Base-by-base conservation (phyloP, 2,329 filamentous ascomycete species). In the Colletotrichum tanaceti region DNA sequence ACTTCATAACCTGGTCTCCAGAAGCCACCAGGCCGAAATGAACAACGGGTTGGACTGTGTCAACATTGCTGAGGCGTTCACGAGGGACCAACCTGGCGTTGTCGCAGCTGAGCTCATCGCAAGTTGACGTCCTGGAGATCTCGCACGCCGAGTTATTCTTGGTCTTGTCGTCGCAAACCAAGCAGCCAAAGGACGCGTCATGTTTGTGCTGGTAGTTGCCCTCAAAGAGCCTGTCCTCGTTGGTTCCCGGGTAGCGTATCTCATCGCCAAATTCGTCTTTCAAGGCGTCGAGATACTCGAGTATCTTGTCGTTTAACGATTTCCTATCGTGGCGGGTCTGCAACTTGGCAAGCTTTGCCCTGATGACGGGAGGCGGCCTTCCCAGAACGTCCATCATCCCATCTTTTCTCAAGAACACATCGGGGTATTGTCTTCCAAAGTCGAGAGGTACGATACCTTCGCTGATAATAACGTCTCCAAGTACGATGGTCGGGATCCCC, bases 1-100 rank as follows among this genome's bases (percentile, higher is more conserved):
- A 77, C 28, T 78, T 81, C 62, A 83, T 75, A 1, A 83, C 77
- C 1, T 63, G 74, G 28, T 83, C 75, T 5, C 74, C 79, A 0
- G 80, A 82, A 0, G 75, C 81, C 0, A 83, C 71, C 0, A 68
- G 71, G 0, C 82, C 81, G 13, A 82, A 72, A 32, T 81, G 77
- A 0, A 83, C 65, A 0, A 13, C 38, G 0, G 71, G 72, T 1
- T 16, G 46, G 16, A 39, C 24, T 4, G 10, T 2, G 4, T 22
- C 52, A 20, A n/a, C 4, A 32, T 16, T 68, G 44, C 70, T 65
- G 0, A 71, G 66, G 0, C 28, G 41, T 5, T 69, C 22, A 3
- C 73, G 47, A 4, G 53, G 28, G 1, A 66, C 43, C 0, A 22
- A 14, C 35, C 38, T 61, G 35, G 7, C 7, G 11, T 64, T 47